Conservation (phyloP, 2,329 filamentous ascomycete genomes). For the Penicillium brasilianum region DNA sequence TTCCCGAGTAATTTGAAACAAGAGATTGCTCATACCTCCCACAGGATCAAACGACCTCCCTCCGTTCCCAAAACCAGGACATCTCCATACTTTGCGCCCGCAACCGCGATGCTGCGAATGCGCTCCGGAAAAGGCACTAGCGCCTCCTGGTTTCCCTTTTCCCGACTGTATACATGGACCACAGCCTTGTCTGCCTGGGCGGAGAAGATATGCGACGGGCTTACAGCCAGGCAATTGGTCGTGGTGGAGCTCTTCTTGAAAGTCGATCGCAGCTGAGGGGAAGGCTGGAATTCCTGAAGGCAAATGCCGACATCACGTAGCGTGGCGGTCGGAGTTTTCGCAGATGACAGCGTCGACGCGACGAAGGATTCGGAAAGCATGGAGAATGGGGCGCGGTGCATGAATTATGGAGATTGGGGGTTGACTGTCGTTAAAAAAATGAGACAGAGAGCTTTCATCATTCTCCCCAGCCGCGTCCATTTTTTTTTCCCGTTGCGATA, state of each 20-base stretch:
- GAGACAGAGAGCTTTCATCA: slow-evolving; percentile 19
- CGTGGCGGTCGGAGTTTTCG: slow-evolving; percentile 51
- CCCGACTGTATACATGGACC: slow-evolving; percentile 86
- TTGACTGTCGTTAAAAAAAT: neutral
- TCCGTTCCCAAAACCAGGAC: slow-evolving; percentile 80
- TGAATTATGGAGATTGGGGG: slow-evolving; percentile 20
- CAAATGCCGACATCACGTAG: slow-evolving; percentile 86
- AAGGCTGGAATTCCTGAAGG: slow-evolving; percentile 78
- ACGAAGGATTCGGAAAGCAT: slow-evolving; percentile 58
- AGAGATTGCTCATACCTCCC: slow-evolving; percentile 72
- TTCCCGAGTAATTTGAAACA: neutral
- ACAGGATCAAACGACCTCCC: slow-evolving; percentile 83
- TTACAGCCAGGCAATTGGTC: slow-evolving; percentile 78
- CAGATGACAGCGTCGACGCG: slow-evolving; percentile 50
- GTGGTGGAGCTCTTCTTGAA: slow-evolving; percentile 94
- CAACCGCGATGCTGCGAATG: slow-evolving; percentile 77
- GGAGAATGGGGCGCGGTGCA: slow-evolving; percentile 30
- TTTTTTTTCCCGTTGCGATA: slow-evolving; percentile 32
- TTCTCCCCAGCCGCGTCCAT: slow-evolving; percentile 20
- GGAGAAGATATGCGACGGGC: slow-evolving; percentile 82
- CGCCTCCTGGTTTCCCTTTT: slow-evolving; percentile 84
- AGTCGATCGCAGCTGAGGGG: slow-evolving; percentile 72
- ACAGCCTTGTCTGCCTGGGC: slow-evolving; percentile 91
- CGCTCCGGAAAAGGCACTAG: slow-evolving; percentile 85
- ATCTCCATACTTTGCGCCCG: slow-evolving; percentile 62